Evolutionary conservation across 192 early-diverging fungal species (phyloP).

Genomic region (Coemansia asiatica): DNA sequence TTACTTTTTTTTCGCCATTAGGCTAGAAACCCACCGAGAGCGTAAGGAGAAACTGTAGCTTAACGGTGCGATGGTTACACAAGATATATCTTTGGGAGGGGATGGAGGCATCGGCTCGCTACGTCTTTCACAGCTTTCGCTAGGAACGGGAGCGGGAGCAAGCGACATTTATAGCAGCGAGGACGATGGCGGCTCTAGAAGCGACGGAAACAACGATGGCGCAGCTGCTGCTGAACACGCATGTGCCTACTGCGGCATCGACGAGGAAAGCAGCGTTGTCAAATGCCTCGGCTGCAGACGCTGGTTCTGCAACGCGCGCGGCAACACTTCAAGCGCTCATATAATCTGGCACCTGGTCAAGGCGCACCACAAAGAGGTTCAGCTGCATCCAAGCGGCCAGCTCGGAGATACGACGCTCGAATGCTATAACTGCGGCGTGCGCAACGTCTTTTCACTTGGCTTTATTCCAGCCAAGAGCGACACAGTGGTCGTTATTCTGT

Average conservation of each 20-base stretch:
- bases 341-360: conserved; percentile 93
- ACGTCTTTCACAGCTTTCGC: conserved; percentile 35
- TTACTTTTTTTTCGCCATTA: background rate
- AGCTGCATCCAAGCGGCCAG: conserved; percentile 87
- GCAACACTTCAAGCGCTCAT: conserved; percentile 88
- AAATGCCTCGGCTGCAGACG: conserved; percentile 90
- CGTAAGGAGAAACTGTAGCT: background rate
- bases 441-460: conserved; percentile 94
- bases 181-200: conserved; percentile 7
- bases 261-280: conserved; percentile 80
- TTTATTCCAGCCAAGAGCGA: conserved; percentile 99
- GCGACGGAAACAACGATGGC: conserved; percentile 32
- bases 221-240: conserved; percentile 74
- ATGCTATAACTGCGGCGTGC: conserved; percentile 95
- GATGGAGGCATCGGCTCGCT: conserved; percentile 27
- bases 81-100: background rate
- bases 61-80: conserved; percentile 3
- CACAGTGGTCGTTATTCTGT: conserved; percentile 95
- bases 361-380: conserved; percentile 93
- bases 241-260: conserved; percentile 94
- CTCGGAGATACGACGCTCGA: conserved; percentile 93
- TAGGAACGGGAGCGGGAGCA: conserved; percentile 13
- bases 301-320: conserved; percentile 97
- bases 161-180: conserved; percentile 26
- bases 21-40: too few relatives aligned